A percentile compares a stretch with the other conserved stretches of the same genome.
Conservation (phyloP, 2,329 filamentous ascomycete species). For the Monilinia polystroma region DNA sequence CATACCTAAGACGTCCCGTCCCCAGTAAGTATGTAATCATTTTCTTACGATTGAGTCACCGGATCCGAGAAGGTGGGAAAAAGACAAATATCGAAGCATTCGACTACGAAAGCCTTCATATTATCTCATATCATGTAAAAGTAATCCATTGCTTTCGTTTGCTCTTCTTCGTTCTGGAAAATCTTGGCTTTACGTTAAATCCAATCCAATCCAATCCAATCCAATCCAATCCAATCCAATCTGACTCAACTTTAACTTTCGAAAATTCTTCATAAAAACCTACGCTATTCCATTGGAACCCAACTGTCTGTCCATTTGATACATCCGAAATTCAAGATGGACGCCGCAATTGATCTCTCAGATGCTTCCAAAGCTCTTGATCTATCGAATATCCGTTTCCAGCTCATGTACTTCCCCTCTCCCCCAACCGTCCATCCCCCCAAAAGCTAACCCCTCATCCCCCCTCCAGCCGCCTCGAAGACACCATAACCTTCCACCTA, state of each 20-base stretch:
- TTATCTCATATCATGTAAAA: no score
- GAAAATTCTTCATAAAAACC: not conserved
- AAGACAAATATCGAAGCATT: no score
- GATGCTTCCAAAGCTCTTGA: conserved; percentile 85
- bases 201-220: not conserved
- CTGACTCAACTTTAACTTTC: not conserved
- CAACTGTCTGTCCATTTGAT: not conserved
- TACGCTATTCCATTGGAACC: not conserved
- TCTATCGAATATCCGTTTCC: conserved; percentile 86
- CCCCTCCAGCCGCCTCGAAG: conserved; percentile 76
- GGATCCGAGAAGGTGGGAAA: no score
- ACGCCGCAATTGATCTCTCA: conserved; percentile 82
- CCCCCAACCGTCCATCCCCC: not conserved
- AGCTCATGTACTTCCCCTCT: conserved; percentile 66
- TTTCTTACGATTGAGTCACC: no score
- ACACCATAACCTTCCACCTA: conserved; percentile 95
- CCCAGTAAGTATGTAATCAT: no score
- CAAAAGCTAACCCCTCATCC: not conserved
- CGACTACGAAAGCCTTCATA: no score
- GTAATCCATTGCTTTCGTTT: no score
- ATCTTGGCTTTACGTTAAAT: no score
- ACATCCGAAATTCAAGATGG: conserved; percentile 58
- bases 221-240: not conserved
- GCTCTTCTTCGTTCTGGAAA: no score
- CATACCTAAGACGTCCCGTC: no score